Evolutionary conservation across 768 basidiomycete genomes (phyloP), one percentile per base, ranked within the genome.

Genomic region (Russula abietina): DNA sequence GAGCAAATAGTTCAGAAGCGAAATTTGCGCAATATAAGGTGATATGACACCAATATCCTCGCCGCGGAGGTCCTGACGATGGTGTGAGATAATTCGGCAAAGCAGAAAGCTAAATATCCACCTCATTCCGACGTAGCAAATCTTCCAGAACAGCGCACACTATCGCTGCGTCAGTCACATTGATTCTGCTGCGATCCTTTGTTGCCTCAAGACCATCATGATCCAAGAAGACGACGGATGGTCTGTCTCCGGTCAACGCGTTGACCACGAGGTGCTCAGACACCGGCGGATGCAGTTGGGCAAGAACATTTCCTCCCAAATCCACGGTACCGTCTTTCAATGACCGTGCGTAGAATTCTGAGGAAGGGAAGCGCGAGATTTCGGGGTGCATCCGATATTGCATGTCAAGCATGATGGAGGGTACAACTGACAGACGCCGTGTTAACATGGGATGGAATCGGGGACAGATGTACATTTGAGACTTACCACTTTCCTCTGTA

Each of bases 341-440:
- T 1, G 80, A 77, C 30, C 78, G 77, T 48, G 84, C 76, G 76
- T 98, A 98, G 72, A 97, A 97, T 63, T 92, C 87, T 30, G 77
- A 71, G 41, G 89, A 86, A 11, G 95, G 93, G 77, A 98, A 98
- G 24, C 79, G 79, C 2, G 94, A 91, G 68, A 98, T 93, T 41
- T 78, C 78, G 14, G 94, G 95, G 69, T 95, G 93, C 94, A 98
- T 98, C 39, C 94, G 86, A 69, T 97, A 98, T 74, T 98, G 94
- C n/a, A 84, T 81, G 70, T 96, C 88, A 61, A 98, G 83, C 88
- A 95, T 94, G 65, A 94, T 83, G 5, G 90, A 88, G 11, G 93
- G 92, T n/a, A 91, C 83, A 49, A 80, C 91, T 92, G 59, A 12
- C 51, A 38, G 55, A 36, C 45, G 60, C 53, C 60, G 48, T 5